Base-by-base conservation (phyloP, 306 rosid species). In the Calophaca sinica region DNA sequence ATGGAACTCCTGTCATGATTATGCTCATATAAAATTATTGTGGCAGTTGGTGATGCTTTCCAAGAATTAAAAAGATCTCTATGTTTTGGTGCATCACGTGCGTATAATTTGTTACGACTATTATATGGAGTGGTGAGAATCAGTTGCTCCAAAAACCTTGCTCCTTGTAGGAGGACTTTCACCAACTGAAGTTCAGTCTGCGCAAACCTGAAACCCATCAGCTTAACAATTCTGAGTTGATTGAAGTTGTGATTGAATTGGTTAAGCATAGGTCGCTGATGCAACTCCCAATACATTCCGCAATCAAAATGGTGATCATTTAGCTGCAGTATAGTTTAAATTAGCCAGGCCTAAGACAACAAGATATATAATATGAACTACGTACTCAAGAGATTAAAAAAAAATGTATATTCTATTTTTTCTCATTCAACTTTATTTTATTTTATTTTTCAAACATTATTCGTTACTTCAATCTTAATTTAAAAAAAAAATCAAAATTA, bases 171-270 rank as follows among this genome's bases (percentile, higher is more conserved):
- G 26, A 85, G n/a, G n/a, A 78, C 29, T 68, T 50, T 68, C 2
- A 39, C 82, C 26, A 85, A 9, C 2, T 53, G 54, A 41, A 81
- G 6, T 7, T 81, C 80, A 15, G 68, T 59, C 2, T 2, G 2
- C 6, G 45, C 7, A 61, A 85, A 83, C 74, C 55, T 83, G 53
- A 72, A 79, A 9, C 88, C 86, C n/a, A 3, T 41, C 1, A 88
- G 15, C 76, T 73, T 85, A 7, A 88, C 41, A 28, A 48, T 6
- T 54, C 31, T 83, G 2, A 88, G 62, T 6, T 5, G 2, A 4
- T 4, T 28, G 35, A 85, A 81, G 6, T 2, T 7, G 55, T 36
- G 7, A 1, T 8, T 12, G 13, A 62, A 11, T 1, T 32, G 11
- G 0, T 72, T 61, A 10, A 83, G 4, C 12, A 4, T 0, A 6